phyloP scores from a whole-genome alignment of 352 stramenopile genomes.

The Phytophthora citrophthora region DNA sequence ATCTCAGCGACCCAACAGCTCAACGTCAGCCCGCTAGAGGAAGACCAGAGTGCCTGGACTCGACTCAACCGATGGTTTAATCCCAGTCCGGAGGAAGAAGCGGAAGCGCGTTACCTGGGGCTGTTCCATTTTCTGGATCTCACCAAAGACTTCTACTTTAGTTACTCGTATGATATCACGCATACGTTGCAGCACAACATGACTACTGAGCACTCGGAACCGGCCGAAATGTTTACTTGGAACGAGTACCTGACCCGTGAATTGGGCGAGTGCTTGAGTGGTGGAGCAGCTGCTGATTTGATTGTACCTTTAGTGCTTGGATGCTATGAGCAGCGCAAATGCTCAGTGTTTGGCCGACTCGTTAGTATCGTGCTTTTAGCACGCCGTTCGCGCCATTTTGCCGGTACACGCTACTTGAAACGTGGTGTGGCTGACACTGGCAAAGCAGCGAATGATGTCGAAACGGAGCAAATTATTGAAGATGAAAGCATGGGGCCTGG shows the following conservation, averaged over 20 bases:
- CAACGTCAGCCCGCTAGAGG: constrained; percentile 69
- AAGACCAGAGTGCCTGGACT: constrained; percentile 62
- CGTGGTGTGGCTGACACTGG: constrained; percentile 97
- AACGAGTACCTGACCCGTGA: constrained; percentile 97
- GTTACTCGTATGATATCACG: constrained; percentile 98
- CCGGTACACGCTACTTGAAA: constrained; percentile 98
- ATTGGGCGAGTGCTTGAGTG: constrained; percentile 87
- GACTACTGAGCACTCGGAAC: constrained; percentile 76
- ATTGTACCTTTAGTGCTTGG: constrained; percentile 94
- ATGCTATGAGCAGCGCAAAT: constrained; percentile 97
- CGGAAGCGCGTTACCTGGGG: constrained; percentile 92
- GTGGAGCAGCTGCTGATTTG: constrained; percentile 82
- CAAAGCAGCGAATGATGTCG: constrained; percentile 99
- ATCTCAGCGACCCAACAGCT: constrained; percentile 95
- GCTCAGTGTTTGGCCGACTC: constrained; percentile 94
- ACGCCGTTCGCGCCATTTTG: constrained; percentile 97
- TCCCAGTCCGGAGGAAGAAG: constrained; percentile 81
- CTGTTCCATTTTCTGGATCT: constrained; percentile 99
- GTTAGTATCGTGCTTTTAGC: constrained; percentile 97
- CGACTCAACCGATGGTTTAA: constrained; percentile 88
- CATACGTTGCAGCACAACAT: constrained; percentile 98
- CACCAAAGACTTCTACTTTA: constrained; percentile 99
- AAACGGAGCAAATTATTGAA: constrained; percentile 98
- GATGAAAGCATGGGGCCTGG: constrained; percentile 88
- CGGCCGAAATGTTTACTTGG: constrained; percentile 97